Evolutionary conservation across 164 flowering plant species (phyloP).

Genomic region (Houttuynia cordata): DNA sequence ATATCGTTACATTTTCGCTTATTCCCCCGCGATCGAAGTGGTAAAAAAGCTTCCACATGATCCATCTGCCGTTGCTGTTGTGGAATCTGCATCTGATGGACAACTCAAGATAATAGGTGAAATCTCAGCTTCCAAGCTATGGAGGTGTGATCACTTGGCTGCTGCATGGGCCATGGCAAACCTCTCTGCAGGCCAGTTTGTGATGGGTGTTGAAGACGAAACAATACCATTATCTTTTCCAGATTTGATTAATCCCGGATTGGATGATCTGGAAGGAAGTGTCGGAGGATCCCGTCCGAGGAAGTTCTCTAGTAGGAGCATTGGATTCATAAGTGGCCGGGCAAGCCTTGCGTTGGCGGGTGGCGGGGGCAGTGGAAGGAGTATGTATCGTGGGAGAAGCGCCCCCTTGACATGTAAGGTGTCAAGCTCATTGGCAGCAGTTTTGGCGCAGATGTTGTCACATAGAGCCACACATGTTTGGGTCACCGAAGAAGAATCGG

Average conservation of each 20-base stretch:
- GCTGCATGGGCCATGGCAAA: conserved; percentile 98
- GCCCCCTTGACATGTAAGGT: conserved; percentile 77
- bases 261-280: conserved; percentile 15
- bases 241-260: conserved; percentile 14
- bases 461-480: conserved; percentile 91
- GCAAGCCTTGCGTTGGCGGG: conserved; percentile 28
- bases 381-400: conserved; percentile 85
- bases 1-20: conserved; percentile 47
- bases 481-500: conserved; percentile 74
- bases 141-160: conserved; percentile 84
- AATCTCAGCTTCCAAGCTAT: conserved; percentile 71
- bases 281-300: conserved; percentile 21
- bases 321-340: conserved; percentile 56
- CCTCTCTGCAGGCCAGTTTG: conserved; percentile 85
- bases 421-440: conserved; percentile 85
- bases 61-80: conserved; percentile 75
- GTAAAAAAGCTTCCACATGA: conserved; percentile 38
- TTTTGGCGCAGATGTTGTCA: conserved; percentile 96
- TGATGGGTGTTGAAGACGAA: conserved; percentile 88
- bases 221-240: conserved; percentile 25
- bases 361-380: conserved; percentile 21
- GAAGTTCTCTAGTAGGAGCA: conserved; percentile 70
- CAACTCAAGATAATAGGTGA: conserved; percentile 72
- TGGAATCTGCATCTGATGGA: conserved; percentile 43
- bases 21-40: conserved; percentile 52